Base-by-base conservation (phyloP, 2,329 filamentous ascomycete species). In the Sclerotiophoma versabilis region DNA sequence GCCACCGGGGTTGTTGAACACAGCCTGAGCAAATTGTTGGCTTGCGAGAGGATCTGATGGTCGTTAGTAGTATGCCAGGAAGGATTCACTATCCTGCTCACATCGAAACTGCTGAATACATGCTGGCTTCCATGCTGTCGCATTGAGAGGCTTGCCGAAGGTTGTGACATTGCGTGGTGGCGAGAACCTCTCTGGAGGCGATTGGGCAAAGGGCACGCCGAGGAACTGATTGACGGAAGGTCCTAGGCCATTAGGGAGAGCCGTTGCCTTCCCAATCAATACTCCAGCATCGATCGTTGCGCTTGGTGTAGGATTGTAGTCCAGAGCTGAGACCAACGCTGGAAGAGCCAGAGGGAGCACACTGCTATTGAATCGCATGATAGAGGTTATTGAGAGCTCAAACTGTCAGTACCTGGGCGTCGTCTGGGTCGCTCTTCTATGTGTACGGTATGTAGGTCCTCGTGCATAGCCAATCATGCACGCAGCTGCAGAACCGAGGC, bases 171-270 rank as follows among this genome's bases (percentile, higher is more conserved):
- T 32, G 29, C 59, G 49, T 1, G 70, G 63, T 8, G 62, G 59
- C 3, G 63, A 54, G 42, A 70, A 72, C 11, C 68, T 63, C 27
- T 60, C 52, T 3, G 70, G 69, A 5, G 67, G 59, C n/a, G 65
- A 64, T 10, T 60, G 30, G 7, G 64, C 69, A 38, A 70, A 73
- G 0, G 69, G 70, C 1, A 72, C 62, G 5, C 70, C 70, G 5
- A 72, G 59, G 32, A 70, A 72, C 29, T 72, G 63, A 44, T 72
- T 68, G 2, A 72, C 67, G 7, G 39, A 49, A 14, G 54, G 54
- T 23, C 52, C 59, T 2, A 63, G 17, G 15, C 60, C 58, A 6
- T 59, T 53, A 0, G 67, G 58, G 12, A 65, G 66, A 3, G 63
- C 50, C 8, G 68, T 71, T 0, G 65, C 55, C 6, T 62, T 72